Evolutionary conservation across 2,329 filamentous ascomycete species (phyloP).

Genomic region (Xylariaceae sp.): DNA sequence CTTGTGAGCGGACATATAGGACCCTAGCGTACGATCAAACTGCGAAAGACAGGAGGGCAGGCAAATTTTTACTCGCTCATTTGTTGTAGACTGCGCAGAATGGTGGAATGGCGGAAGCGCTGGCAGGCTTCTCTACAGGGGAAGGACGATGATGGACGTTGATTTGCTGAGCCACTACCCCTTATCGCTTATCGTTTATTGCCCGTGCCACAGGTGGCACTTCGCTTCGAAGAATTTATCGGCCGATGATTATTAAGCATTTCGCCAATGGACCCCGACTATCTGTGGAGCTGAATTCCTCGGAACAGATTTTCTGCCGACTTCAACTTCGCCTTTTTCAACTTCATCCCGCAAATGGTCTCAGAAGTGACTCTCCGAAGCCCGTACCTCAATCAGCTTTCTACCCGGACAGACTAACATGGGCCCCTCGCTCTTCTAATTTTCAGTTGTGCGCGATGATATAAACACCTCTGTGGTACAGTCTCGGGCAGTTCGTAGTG

Average conservation of each 20-base stretch:
- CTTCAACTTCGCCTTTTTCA: slow-evolving; percentile 17
- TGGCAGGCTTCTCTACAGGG: background rate
- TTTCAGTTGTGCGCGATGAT: background rate
- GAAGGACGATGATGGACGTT: background rate
- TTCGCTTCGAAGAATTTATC: too few species aligned
- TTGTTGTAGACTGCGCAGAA: background rate
- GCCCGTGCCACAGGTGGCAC: background rate
- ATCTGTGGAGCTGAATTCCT: slow-evolving; percentile 3
- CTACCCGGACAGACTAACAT: background rate
- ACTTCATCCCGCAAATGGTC: slow-evolving; percentile 11
- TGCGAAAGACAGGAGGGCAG: background rate
- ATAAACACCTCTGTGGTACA: background rate
- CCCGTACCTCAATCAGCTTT: background rate
- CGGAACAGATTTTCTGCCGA: slow-evolving; percentile 17
- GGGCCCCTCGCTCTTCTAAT: background rate
- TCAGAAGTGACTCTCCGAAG: background rate
- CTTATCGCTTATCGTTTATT: background rate
- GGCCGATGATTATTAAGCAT: background rate
- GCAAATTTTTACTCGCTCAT: background rate
- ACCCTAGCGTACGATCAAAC: background rate
- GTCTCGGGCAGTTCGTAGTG: background rate
- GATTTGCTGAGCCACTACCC: background rate
- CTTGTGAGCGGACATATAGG: background rate
- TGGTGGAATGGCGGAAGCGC: background rate
- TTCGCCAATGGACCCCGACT: background rate